Base-by-base conservation (phyloP, 805 yeast species). In the Candida ascalaphidarum region DNA sequence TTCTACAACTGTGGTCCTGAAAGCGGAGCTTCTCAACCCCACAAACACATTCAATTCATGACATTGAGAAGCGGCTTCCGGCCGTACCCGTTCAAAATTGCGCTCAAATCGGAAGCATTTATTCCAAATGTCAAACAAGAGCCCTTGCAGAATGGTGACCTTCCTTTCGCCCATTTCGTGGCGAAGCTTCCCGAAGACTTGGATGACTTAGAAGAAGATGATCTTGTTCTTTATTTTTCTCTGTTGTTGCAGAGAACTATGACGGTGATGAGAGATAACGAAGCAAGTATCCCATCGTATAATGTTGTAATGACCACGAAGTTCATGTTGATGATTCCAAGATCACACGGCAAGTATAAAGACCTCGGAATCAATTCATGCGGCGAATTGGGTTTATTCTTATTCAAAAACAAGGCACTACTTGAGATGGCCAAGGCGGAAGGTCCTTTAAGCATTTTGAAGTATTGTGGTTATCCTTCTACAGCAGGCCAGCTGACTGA, bases 11-110 rank as follows among this genome's bases (percentile, higher is more conserved):
- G 84, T 46, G 98, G 98, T 6, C 74, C 77, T 12, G 68, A 74
- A 41, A 75, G 94, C 36, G 98, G 97, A 2, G 95, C 95, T n/a
- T 85, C 96, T 0, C 92, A 86, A 46, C 79, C 82, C 26, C 98
- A 89, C 58, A 85, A 83, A 49, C 98, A 89, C 55, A 55, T 92
- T 37, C 98, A 92, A 55, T 77, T 88, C 54, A 61, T 89, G 68
- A 65, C 74, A 24, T 59, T 82, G 24, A 94, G 95, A 2, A 49
- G 57, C 6, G 57, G 63, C 14, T 77, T 75, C 48, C 53, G 52
- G 1, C 70, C 81, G 5, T 75, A 70, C 47, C 80, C 83, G 28
- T 77, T 74, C 25, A 24, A 16, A 2, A 27, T 59, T n/a, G 48
- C 49, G 3, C 44, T 68, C n/a, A 59, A 68, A 11, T 53, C 61